A percentile compares a stretch with the other conserved stretches of the same genome.
These are phyloP conservation scores for Cyclostephanos tholiformis DNA, from an alignment of 108 stramenopile genomes.

Conservation along the genomic window DNA sequence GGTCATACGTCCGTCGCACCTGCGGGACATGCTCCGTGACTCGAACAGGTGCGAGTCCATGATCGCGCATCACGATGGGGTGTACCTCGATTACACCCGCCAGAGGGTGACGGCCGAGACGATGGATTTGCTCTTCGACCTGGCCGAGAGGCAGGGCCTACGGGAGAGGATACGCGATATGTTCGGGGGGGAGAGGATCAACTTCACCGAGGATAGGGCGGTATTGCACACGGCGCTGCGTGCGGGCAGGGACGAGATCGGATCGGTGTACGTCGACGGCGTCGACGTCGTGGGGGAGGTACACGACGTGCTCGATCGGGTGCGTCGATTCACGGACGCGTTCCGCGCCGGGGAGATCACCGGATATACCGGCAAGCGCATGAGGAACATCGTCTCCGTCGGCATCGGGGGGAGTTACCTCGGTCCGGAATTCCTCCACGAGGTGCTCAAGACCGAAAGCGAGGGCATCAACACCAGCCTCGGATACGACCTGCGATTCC, in stretches of 20 bases:
- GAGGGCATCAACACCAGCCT: conserved; percentile 82
- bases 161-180: conserved; percentile 83
- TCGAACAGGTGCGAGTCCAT: conserved; percentile 64
- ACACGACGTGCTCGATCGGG: conserved; percentile 89
- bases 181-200: conserved; percentile 93
- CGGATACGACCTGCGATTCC: conserved; percentile 92
- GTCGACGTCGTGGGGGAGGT: conserved; percentile 91
- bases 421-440: conserved; percentile 98
- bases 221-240: conserved; percentile 97
- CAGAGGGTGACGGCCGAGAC: conserved; percentile 83
- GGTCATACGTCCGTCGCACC: conserved; percentile 61
- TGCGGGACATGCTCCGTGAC: conserved; percentile 81
- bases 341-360: conserved; percentile 86
- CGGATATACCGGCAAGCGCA: conserved; percentile 96
- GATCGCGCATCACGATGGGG: conserved; percentile 87
- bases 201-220: conserved; percentile 96
- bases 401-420: conserved; percentile 99
- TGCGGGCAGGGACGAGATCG: conserved; percentile 63
- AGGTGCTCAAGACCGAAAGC: conserved; percentile 92
- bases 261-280: conserved; percentile 86
- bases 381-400: conserved; percentile 94
- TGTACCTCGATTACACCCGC: conserved; percentile 86
- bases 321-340: conserved; percentile 86
- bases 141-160: conserved; percentile 73
- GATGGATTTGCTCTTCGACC: conserved; percentile 73